Conservation (phyloP, 2,329 filamentous ascomycete genomes). For the Penicillium verrucosum region DNA sequence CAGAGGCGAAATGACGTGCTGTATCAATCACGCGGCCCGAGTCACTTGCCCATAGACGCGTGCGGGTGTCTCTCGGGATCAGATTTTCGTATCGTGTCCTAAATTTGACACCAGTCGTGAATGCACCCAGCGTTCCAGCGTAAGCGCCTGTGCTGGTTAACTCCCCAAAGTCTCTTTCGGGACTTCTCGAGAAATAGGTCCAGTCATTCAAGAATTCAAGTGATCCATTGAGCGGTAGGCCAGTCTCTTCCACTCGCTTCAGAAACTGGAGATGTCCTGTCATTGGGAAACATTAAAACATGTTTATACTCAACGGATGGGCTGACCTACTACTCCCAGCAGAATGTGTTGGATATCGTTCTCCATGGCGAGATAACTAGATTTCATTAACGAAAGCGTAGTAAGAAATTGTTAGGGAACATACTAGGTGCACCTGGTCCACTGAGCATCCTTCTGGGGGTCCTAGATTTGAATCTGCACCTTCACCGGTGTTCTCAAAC, state of each 20-base stretch:
- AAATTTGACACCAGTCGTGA: constrained; percentile 54
- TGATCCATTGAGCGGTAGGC: constrained; percentile 47
- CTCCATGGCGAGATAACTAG: constrained; percentile 58
- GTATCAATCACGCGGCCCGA: constrained; percentile 56
- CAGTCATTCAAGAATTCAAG: constrained; percentile 54
- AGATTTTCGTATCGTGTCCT: constrained; percentile 53
- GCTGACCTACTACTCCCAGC: constrained; percentile 49
- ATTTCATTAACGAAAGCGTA: background rate
- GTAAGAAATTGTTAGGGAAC: background rate
- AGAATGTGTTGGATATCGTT: constrained; percentile 54
- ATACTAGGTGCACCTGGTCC: constrained; percentile 59
- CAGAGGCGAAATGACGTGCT: constrained; percentile 53
- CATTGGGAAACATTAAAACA: background rate
- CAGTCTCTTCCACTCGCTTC: constrained; percentile 44
- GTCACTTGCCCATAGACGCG: constrained; percentile 54
- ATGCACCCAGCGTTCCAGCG: constrained; percentile 53
- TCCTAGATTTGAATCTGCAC: constrained; percentile 37
- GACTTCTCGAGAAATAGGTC: constrained; percentile 52
- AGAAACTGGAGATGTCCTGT: constrained; percentile 50
- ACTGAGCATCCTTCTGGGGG: constrained; percentile 50
- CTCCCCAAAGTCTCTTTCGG: constrained; percentile 49
- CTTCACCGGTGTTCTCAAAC: constrained; percentile 49
- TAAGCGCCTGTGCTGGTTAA: constrained; percentile 56
- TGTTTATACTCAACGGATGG: background rate
- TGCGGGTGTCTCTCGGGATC: constrained; percentile 34